Base-by-base conservation (phyloP, 352 stramenopile species). In the Globisporangium acanthophoron region DNA sequence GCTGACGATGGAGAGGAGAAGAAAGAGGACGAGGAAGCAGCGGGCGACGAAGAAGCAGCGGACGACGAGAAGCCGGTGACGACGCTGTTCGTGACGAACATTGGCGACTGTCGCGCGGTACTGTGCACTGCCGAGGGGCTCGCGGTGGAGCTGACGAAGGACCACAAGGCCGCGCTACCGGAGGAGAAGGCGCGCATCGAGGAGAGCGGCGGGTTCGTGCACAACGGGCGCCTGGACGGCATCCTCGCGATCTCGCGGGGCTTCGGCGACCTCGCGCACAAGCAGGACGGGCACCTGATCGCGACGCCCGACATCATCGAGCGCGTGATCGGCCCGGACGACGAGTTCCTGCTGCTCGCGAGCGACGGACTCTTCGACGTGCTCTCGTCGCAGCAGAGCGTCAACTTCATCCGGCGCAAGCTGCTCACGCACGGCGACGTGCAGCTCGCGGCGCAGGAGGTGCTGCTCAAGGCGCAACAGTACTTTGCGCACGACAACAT, bases 321-420 rank as follows among this genome's bases (percentile, higher is more conserved):
- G 64, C 83, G 84, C 47, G 39, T 71, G 2, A 71, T 95, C 47
- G 53, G 68, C 0, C 49, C 67, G 0, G 78, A 82, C 16, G 90
- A 97, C 58, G 87, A 96, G 62, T 97, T 97, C 58, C 39, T 97
- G 58, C 74, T 97, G 56, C 74, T 96, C 7, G 88, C 87, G n/a
- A 96, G 88, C 56, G 90, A 97, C 58, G 90, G 90, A 6, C 74
- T 97, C 27, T 97, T 96, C 64, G 90, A 97, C 58, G 88, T 97
- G 29, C 66, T 97, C 18, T 87, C 88, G 24, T 96, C 85, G 52
- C 87, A 97, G 54, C 85, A 96, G 58, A 80, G 84, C 21, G 83
- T 97, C 6, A 97, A 97, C 61, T 96, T 97, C 53, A 85, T 96
- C 48, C 65, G 88, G 24, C 78, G 85, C n/a, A 90, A 94, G 67